Percentiles rank a stretch among this genome's conserved stretches.
Conservation (phyloP, 345 rosid species). For the Gynandropsis gynandra region DNA sequence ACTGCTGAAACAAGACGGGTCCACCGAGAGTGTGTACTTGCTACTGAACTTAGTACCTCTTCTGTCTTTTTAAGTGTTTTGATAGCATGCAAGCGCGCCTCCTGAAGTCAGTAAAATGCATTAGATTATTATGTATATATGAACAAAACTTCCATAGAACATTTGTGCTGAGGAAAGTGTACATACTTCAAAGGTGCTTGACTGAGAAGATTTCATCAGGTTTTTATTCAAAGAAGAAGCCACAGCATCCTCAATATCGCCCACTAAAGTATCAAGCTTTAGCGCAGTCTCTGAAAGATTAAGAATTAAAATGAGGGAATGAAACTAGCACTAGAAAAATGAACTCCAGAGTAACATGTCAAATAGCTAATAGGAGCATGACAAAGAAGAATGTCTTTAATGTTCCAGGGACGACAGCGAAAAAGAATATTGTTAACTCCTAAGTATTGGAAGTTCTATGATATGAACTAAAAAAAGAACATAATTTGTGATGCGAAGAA, state of each 20-base stretch:
- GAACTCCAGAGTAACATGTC: too few species aligned
- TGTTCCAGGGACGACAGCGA: too few species aligned
- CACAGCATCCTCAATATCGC: conserved; percentile 90
- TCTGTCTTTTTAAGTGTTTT: conserved; percentile 52
- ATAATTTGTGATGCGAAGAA: too few species aligned
- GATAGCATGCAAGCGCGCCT: conserved; percentile 48
- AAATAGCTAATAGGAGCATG: too few species aligned
- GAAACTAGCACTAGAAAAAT: neutral
- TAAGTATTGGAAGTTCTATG: too few species aligned
- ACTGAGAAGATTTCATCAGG: conserved; percentile 37
- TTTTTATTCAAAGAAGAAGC: conserved; percentile 60
- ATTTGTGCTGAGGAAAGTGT: conserved; percentile 3
- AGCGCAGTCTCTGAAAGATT: conserved; percentile 72
- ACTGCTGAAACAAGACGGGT: conserved; percentile 64
- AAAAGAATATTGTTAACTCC: too few species aligned
- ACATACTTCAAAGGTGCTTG: conserved; percentile 59
- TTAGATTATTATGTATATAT: neutral
- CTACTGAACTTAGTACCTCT: conserved; percentile 52
- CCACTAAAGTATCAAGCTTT: conserved; percentile 72
- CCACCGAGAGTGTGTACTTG: conserved; percentile 71
- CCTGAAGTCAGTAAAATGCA: conserved; percentile 35
- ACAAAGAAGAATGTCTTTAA: too few species aligned
- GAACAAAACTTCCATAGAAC: neutral
- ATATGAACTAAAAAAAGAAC: too few species aligned
- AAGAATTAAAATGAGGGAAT: conserved; percentile 9